phyloP scores from a whole-genome alignment of 768 basidiomycete genomes.

The Pholiota molesta region DNA sequence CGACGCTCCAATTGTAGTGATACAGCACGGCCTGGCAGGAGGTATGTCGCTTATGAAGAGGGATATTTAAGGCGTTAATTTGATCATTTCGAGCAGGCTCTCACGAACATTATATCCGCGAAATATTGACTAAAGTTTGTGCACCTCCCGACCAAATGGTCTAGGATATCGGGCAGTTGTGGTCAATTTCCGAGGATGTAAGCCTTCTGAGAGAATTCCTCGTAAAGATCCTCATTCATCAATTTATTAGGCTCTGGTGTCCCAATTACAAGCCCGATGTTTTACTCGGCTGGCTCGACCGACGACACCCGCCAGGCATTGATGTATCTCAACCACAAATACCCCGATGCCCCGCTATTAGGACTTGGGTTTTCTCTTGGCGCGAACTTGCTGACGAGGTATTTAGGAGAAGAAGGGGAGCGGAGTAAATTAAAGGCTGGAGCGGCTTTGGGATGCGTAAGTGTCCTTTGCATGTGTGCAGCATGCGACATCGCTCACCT shows the following conservation, averaged over 20 bases:
- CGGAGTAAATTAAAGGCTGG: slow-evolving; percentile 62
- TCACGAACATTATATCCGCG: slow-evolving; percentile 87
- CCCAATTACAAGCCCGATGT: slow-evolving; percentile 75
- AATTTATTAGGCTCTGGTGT: slow-evolving; percentile 70
- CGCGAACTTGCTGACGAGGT: slow-evolving; percentile 86
- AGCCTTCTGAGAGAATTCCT: slow-evolving; percentile 33
- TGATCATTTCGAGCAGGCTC: slow-evolving; percentile 53
- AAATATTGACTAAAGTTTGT: slow-evolving; percentile 74
- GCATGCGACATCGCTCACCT: slow-evolving; percentile 15
- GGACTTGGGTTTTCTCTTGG: slow-evolving; percentile 94
- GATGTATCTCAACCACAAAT: slow-evolving; percentile 68
- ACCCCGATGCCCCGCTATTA: slow-evolving; percentile 79
- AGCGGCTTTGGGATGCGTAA: slow-evolving; percentile 76
- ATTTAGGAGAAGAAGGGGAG: slow-evolving; percentile 82
- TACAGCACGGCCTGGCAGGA: slow-evolving; percentile 55
- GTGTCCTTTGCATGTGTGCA: slow-evolving; percentile 26
- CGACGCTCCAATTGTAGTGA: slow-evolving; percentile 56
- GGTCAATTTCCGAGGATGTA: slow-evolving; percentile 90
- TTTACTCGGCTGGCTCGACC: slow-evolving; percentile 88
- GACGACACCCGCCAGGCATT: slow-evolving; percentile 85
- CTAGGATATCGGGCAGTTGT: slow-evolving; percentile 89
- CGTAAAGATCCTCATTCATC: slow-evolving; percentile 14
- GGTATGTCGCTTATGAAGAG: slow-evolving; percentile 28
- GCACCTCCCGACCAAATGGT: slow-evolving; percentile 72
- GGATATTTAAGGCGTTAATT: slow-evolving; percentile 7